Conservation (phyloP, 2,329 filamentous ascomycete species). For the Stemphylium lycopersici region DNA sequence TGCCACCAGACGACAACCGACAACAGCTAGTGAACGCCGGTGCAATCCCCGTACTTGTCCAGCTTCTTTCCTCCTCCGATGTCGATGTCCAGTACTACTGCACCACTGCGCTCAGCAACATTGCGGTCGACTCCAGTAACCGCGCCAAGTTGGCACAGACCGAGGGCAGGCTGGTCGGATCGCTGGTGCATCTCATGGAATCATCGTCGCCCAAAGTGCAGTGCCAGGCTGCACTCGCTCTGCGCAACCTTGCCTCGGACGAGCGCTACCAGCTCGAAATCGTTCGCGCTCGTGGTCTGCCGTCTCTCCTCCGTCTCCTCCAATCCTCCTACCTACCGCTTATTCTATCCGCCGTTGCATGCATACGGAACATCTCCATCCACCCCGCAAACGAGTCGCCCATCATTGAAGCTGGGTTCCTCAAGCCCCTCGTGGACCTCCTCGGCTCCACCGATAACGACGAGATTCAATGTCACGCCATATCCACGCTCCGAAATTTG, state of each 20-base stretch:
- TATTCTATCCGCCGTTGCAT: conserved; percentile 95
- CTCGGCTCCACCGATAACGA: conserved; percentile 96
- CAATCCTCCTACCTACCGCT: conserved; percentile 95
- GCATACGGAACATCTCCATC: conserved; percentile 98
- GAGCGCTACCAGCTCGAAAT: conserved; percentile 99
- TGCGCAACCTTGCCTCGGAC: conserved; percentile 94
- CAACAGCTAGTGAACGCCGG: conserved; percentile 97
- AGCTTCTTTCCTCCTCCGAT: conserved; percentile 88
- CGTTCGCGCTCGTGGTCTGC: conserved; percentile 84
- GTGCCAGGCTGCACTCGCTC: conserved; percentile 91
- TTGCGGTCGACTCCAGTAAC: conserved; percentile 91
- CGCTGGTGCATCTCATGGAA: conserved; percentile 94
- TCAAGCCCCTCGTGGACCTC: conserved; percentile 91
- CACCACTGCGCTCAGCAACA: conserved; percentile 97
- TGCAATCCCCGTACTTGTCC: conserved; percentile 96
- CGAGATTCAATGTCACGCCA: conserved; percentile 98
- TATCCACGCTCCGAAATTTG: conserved; percentile 92
- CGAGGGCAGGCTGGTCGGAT: conserved; percentile 90
- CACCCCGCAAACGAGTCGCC: conserved; percentile 97
- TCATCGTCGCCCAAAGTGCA: conserved; percentile 93
- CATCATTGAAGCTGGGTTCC: conserved; percentile 96
- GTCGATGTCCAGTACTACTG: conserved; percentile 99
- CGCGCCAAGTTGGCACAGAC: conserved; percentile 88
- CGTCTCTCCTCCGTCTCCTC: conserved; percentile 83
- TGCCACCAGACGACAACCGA: conserved; percentile 81